These are phyloP conservation scores for Ogataea naganishii DNA, from an alignment of 805 yeast genomes.

Conservation along the genomic window DNA sequence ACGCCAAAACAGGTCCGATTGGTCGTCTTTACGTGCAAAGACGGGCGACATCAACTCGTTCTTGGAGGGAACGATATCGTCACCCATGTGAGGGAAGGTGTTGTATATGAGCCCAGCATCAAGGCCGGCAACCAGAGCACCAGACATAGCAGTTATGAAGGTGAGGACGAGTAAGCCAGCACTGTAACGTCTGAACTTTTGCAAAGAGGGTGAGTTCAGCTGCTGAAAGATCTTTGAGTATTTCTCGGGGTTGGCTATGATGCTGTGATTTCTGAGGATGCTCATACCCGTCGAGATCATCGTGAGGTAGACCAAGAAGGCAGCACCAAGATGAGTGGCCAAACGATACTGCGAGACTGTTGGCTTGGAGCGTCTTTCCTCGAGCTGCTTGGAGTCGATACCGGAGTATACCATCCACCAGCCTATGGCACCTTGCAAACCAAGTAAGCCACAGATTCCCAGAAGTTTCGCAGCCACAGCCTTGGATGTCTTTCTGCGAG, in stretches of 20 bases:
- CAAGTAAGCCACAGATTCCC: constrained; percentile 70
- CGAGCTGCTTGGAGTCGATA: constrained; percentile 68
- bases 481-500: constrained; percentile 53
- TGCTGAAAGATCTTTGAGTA: constrained; percentile 47
- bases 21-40: constrained; percentile 58
- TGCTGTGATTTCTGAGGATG: constrained; percentile 64
- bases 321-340: constrained; percentile 91
- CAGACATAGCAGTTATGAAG: constrained; percentile 90
- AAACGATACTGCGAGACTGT: constrained; percentile 93
- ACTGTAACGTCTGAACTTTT: constrained; percentile 47
- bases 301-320: constrained; percentile 78
- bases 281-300: constrained; percentile 89
- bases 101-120: constrained; percentile 97
- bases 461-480: constrained; percentile 61
- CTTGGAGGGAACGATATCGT: constrained; percentile 63
- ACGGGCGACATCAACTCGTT: constrained; percentile 70
- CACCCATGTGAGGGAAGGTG: constrained; percentile 96
- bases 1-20: constrained; percentile 81
- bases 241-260: constrained; percentile 54
- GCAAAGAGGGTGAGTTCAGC: constrained; percentile 53
- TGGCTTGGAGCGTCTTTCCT: constrained; percentile 84
- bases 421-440: constrained; percentile 91
- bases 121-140: constrained; percentile 96
- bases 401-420: constrained; percentile 99
- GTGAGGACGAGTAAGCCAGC: constrained; percentile 56